A percentile compares a stretch with the other conserved stretches of the same genome.
Evolutionary conservation across 192 early-diverging fungal genomes (phyloP).

Genomic region (Linnemannia schmuckeri): DNA sequence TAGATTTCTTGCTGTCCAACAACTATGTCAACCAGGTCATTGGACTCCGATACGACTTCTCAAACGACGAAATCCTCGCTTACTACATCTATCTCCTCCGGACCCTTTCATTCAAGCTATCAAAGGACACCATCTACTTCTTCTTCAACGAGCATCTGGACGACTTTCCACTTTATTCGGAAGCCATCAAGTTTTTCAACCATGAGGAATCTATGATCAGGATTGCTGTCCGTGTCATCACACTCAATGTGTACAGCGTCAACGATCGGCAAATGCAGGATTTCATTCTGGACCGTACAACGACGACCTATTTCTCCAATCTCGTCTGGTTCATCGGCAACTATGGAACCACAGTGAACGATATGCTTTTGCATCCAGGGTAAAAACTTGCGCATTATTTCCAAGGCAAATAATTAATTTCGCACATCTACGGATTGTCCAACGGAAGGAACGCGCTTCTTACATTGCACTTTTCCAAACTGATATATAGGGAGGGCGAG

Average conservation of each 20-base stretch:
- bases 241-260: constrained; percentile 71
- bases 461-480: too few species aligned
- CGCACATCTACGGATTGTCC: neutral
- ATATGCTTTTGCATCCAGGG: constrained; percentile 50
- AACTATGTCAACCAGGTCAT: constrained; percentile 84
- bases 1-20: constrained; percentile 76
- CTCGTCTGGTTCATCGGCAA: constrained; percentile 61
- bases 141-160: constrained; percentile 71
- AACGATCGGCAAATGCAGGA: constrained; percentile 56
- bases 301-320: constrained; percentile 59
- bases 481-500: constrained; percentile 24
- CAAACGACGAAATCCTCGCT: constrained; percentile 76
- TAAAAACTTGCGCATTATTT: constrained; percentile 11
- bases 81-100: constrained; percentile 81
- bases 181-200: constrained; percentile 74
- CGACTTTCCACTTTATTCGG: constrained; percentile 65
- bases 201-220: constrained; percentile 81
- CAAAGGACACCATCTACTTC: constrained; percentile 70
- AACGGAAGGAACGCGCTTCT: neutral
- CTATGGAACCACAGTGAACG: constrained; percentile 38
- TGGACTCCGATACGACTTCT: constrained; percentile 64
- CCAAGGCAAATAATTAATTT: neutral
- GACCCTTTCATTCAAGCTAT: constrained; percentile 76
- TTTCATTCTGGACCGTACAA: constrained; percentile 57
- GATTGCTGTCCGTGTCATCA: constrained; percentile 74